Conservation (phyloP, 306 rosid species). For the Dalbergia cultrata region DNA sequence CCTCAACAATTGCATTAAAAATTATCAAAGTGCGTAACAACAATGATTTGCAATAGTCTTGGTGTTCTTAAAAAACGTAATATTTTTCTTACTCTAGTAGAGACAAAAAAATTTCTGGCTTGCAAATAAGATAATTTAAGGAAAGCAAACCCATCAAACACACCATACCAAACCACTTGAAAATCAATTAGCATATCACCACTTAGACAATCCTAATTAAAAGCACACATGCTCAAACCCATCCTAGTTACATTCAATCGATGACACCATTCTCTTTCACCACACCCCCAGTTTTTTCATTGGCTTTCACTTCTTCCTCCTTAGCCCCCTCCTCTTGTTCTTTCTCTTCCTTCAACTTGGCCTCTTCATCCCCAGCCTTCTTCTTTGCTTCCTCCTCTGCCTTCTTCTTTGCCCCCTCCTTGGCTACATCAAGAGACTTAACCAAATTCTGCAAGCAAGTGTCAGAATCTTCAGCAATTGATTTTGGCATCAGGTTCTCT, state of each 20-base stretch:
- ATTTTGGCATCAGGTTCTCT: conserved; percentile 74
- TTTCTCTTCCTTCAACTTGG: background rate
- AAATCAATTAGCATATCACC: conserved; percentile 36
- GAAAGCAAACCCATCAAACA: conserved; percentile 46
- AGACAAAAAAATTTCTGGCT: no score
- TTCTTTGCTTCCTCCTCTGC: background rate
- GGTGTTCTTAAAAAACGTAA: no score
- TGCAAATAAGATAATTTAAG: no score
- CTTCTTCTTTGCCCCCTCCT: conserved; percentile 15
- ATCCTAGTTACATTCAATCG: background rate
- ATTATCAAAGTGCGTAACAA: no score
- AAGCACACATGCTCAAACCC: background rate
- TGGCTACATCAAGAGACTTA: conserved; percentile 35
- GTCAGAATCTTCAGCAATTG: conserved; percentile 39
- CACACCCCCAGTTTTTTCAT: conserved; percentile 11
- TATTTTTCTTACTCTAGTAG: no score
- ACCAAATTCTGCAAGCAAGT: conserved; percentile 58
- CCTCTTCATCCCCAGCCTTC: no score
- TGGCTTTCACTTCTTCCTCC: conserved; percentile 19
- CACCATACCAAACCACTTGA: conserved; percentile 18
- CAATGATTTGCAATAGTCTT: no score
- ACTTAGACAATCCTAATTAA: conserved; percentile 15
- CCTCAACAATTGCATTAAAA: no score
- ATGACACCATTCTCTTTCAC: conserved; percentile 31
- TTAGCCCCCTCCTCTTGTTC: background rate